Evolutionary conservation across 176 grass and related monocot genomes (phyloP), one percentile per base, ranked within the genome.

Genomic region (Aegilops speltoides): DNA sequence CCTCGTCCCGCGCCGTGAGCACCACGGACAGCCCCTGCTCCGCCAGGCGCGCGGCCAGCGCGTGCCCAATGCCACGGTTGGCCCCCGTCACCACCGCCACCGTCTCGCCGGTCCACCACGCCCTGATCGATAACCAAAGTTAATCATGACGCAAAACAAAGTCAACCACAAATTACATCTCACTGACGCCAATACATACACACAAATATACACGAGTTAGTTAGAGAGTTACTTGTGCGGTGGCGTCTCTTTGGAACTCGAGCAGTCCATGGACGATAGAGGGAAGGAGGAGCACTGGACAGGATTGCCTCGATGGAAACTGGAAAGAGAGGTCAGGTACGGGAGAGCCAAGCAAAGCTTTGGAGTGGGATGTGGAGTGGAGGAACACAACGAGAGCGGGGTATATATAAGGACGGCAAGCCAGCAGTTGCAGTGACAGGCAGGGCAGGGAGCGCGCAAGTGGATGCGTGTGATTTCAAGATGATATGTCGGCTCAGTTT

Each of bases 81-180:
- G 91, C 89, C 5, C 94, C 94, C 7, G 94, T 96, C 26, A 96
- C 94, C 64, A 96, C 91, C 12, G 86, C 94, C 77, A 96, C 94
- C 64, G 91, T 93, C 59, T 90, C 84, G 67, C 85, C 78, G 22
- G 91, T 91, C 94, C 94, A 96, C 94, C 94, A 96, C 60, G 65
- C 48, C 77, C 82, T 85, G 45, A 43, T 71, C 3, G 52, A 26
- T n/a, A 57, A 22, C 54, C 19, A 59, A 59, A 59, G 17, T 59
- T 59, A 59, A 22, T 22, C 54, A 22, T 22, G 12, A 32, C 15
- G 3, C 19, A 79, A 19, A 54, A 9, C 26, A 31, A 41, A 24
- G 45, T 54, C 22, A 69, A 50, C 16, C 5, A 4, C 41, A 37
- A 48, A 32, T 14, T 52, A 71, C 28, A n/a, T 50, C 37, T 33